Conservation (phyloP, 2,329 filamentous ascomycete species). For the Aspergillus oerlinghausenensis region DNA sequence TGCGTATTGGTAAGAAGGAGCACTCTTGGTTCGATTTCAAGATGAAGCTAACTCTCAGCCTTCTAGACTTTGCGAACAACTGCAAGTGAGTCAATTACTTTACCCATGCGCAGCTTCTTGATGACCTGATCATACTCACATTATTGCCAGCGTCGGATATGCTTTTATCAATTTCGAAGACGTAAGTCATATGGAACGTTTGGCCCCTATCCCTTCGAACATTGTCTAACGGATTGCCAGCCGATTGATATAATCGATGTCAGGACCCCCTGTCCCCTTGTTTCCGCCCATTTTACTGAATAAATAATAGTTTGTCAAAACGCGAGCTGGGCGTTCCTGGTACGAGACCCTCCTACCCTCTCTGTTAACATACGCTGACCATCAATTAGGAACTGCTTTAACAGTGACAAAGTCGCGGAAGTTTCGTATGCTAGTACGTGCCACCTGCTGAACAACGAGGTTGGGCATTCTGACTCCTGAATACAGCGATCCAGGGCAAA, state of each 20-base stretch:
- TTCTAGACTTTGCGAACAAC: conserved; percentile 67
- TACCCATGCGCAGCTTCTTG: neutral
- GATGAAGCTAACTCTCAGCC: neutral
- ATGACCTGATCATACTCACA: conserved; percentile 3
- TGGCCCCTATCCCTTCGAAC: neutral
- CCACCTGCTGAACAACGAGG: neutral
- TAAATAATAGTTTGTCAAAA: conserved; percentile 61
- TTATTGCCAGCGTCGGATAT: conserved; percentile 71
- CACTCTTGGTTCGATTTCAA: neutral
- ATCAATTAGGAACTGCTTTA: conserved; percentile 65
- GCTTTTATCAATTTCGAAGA: conserved; percentile 94
- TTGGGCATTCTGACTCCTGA: conserved; percentile 22
- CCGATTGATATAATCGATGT: conserved; percentile 70
- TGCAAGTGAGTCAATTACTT: conserved; percentile 62
- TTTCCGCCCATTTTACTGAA: conserved; percentile 23
- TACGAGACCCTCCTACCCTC: conserved; percentile 23
- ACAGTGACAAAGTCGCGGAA: conserved; percentile 78
- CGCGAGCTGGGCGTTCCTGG: conserved; percentile 68
- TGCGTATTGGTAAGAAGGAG: conserved; percentile 63
- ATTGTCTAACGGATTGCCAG: conserved; percentile 44
- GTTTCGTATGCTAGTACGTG: conserved; percentile 89
- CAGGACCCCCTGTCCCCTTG: conserved; percentile 30
- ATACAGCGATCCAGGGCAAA: conserved; percentile 77
- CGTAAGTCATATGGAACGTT: conserved; percentile 45
- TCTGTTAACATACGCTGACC: conserved; percentile 5